Conservation (phyloP, 768 basidiomycete species). For the Suillus hirtellus region DNA sequence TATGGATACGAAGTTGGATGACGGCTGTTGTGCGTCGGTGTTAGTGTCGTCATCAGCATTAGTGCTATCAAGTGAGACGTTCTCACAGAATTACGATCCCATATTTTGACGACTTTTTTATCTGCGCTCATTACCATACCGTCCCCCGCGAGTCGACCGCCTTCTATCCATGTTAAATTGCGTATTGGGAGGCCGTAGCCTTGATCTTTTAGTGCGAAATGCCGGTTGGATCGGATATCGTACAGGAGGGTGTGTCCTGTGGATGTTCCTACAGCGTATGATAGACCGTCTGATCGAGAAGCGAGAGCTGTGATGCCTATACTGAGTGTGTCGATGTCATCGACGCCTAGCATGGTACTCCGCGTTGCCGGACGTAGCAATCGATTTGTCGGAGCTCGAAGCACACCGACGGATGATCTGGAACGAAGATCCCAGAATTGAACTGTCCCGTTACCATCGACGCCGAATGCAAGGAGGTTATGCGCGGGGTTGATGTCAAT, state of each 20-base stretch:
- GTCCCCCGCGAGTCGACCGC: constrained; percentile 79
- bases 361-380: constrained; percentile 45
- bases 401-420: constrained; percentile 66
- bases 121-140: constrained; percentile 91
- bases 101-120: constrained; percentile 96
- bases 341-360: constrained; percentile 32
- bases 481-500: constrained; percentile 94
- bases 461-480: constrained; percentile 84
- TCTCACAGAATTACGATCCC: constrained; percentile 83
- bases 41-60: constrained; percentile 17
- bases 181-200: constrained; percentile 93
- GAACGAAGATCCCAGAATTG: constrained; percentile 98
- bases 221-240: constrained; percentile 82
- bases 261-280: constrained; percentile 92
- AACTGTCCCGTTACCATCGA: constrained; percentile 83
- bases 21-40: constrained; percentile 51
- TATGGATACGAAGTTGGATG: constrained; percentile 86
- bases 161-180: constrained; percentile 86
- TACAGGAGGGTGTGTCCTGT: constrained; percentile 94
- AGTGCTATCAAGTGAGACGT: constrained; percentile 9
- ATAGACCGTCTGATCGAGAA: constrained; percentile 85
- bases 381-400: constrained; percentile 58
- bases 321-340: constrained; percentile 44
- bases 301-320: constrained; percentile 76
- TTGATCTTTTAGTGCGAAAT: constrained; percentile 92